Conservation (phyloP, 2,329 filamentous ascomycete genomes). For the Diaporthe longicolla region DNA sequence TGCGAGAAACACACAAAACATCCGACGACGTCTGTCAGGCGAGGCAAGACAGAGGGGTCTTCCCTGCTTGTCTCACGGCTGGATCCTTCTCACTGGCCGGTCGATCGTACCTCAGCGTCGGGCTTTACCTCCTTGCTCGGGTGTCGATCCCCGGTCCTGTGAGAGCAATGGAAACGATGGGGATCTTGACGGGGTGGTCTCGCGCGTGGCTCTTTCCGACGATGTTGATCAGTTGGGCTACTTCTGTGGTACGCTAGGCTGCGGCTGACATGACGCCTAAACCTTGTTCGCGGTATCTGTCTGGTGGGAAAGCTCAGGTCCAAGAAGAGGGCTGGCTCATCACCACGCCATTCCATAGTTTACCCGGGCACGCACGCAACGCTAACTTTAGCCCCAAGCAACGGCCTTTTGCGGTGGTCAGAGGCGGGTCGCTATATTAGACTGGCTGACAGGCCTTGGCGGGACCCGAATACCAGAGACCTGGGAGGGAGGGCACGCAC, state of each 20-base stretch:
- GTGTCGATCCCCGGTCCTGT: conserved; percentile 30
- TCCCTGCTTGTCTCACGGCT: conserved; percentile 31
- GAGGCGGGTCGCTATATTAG: conserved; percentile 24
- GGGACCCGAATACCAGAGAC: neutral
- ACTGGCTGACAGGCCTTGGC: conserved; percentile 34
- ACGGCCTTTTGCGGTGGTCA: conserved; percentile 19
- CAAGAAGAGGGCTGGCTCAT: conserved; percentile 16
- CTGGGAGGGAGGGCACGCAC: conserved; percentile 7
- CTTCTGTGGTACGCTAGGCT: conserved; percentile 7
- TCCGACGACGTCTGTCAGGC: conserved; percentile 34
- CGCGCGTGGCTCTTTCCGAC: conserved; percentile 23
- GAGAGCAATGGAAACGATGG: neutral
- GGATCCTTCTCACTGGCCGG: conserved; percentile 7
- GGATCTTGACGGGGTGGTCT: neutral
- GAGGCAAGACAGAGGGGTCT: conserved; percentile 15
- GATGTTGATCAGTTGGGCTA: neutral
- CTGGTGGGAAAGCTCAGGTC: conserved; percentile 9
- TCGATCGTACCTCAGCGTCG: conserved; percentile 31
- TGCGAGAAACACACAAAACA: conserved; percentile 24
- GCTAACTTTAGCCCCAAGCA: conserved; percentile 15
- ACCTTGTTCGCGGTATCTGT: conserved; percentile 9
- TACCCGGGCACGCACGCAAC: conserved; percentile 18
- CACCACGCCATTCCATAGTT: conserved; percentile 10
- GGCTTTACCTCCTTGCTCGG: conserved; percentile 25
- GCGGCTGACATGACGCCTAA: conserved; percentile 25